These are phyloP conservation scores for Closterium sp. DNA, from an alignment of 139 green algal genomes.

Conservation along the genomic window DNA sequence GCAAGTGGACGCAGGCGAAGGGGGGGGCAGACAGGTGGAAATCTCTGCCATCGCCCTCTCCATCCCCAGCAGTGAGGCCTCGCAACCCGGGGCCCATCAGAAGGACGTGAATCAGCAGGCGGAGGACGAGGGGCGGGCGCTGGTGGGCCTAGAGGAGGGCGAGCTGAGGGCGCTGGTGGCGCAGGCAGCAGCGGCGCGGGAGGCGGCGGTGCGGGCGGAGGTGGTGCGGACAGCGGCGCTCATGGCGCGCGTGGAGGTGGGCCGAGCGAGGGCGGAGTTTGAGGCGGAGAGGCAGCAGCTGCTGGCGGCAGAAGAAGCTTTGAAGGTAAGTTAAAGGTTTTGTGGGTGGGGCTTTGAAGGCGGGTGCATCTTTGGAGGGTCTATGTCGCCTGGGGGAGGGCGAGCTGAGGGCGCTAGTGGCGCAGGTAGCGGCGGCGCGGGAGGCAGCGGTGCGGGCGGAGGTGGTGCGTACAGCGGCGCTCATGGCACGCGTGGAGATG, in stretches of 20 bases:
- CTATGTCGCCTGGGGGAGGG: neutral
- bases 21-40: neutral
- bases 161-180: neutral
- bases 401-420: neutral
- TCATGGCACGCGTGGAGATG: neutral
- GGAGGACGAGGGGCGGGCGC: neutral
- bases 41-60: neutral
- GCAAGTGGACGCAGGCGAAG: neutral
- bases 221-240: neutral
- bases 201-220: neutral
- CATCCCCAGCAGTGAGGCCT: neutral
- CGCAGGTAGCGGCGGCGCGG: neutral
- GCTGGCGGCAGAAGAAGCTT: neutral
- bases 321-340: too few species aligned
- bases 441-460: neutral
- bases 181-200: neutral
- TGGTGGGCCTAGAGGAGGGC: neutral
- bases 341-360: too few species aligned
- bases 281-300: neutral
- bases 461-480: neutral
- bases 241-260: neutral
- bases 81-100: neutral
- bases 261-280: neutral
- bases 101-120: neutral
- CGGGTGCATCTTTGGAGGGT: too few species aligned